Percentiles rank a stretch among this genome's conserved stretches.
Evolutionary conservation across 805 yeast genomes (phyloP).

Genomic region (Grigorovia transvaalensis): DNA sequence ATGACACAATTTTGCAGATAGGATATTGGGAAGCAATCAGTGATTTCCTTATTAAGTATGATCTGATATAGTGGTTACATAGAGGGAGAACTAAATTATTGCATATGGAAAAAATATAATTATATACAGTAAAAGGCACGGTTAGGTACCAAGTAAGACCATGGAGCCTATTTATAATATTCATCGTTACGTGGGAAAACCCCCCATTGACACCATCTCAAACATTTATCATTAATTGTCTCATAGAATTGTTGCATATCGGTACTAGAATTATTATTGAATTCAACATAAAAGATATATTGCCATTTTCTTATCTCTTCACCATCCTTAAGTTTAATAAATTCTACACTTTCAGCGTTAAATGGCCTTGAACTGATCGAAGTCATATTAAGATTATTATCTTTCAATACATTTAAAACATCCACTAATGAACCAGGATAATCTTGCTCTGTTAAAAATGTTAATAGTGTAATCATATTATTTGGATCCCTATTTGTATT

Average conservation of each 20-base stretch:
- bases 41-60: constrained; percentile 30
- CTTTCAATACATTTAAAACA: constrained; percentile 48
- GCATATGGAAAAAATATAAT: too few species aligned
- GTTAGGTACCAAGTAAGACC: too few species aligned
- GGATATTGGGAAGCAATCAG: constrained; percentile 68
- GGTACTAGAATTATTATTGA: constrained; percentile 23
- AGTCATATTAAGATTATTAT: constrained; percentile 50
- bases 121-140: too few species aligned
- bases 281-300: constrained; percentile 73
- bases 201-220: constrained; percentile 50
- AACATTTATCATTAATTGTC: constrained; percentile 36
- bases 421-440: constrained; percentile 67
- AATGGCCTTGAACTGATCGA: constrained; percentile 75
- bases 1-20: constrained; percentile 67
- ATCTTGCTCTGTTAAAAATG: constrained; percentile 55
- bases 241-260: constrained; percentile 29
- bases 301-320: constrained; percentile 44
- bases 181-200: constrained; percentile 38
- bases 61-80: not conserved
- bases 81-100: too few species aligned
- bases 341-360: constrained; percentile 3
- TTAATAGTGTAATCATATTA: constrained; percentile 39
- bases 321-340: not conserved
- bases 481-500: not conserved
- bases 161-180: constrained; percentile 19